Base-by-base conservation (phyloP, 73 alveolate species). In the Paramecium octaurelia region DNA sequence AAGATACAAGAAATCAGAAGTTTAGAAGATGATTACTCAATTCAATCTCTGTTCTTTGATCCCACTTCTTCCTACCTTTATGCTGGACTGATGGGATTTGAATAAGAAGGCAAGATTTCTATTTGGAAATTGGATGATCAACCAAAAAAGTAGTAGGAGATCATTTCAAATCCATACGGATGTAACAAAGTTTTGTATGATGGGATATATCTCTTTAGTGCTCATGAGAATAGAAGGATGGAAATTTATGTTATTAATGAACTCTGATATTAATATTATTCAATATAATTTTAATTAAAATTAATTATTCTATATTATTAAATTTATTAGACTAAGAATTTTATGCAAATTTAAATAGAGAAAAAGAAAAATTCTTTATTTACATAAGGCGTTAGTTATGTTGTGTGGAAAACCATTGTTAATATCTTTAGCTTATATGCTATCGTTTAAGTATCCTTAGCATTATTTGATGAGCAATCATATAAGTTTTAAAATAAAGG, bases 171-270 rank as follows among this genome's bases (percentile, higher is more conserved):
- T 75, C 69, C 68, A 21, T 75, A 75, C 35, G 88, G 88, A n/a
- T 75, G 88, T 14, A 75, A 75, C 18, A 75, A 75, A 75, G 58
- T 75, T 0, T 75, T 35, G 12, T 75, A 12, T 42, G 58, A 42
- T 75, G 59, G 60, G 23, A 42, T 8, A 42, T 29, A 35, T 29
- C 46, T 75, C 1, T 75, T 4, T 75, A 38, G 58, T 75, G 88
- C 88, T 1, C 88, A 75, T 38, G 88, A 75, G 11, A 75, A 75
- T 75, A 75, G 40, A 42, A 75, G 88, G 38, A 36, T 75, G 34
- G 88, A 75, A 35, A 31, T 68, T 24, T 23, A 54, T 54, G 34
- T 23, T 18, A 54, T 54, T 54, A 54, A 54, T 54, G 69, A 54
- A 54, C 69, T 54, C 21, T 54, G 69, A 54, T 54, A 18, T 54